These are phyloP conservation scores for Glycine tomentella DNA, from an alignment of 306 rosid genomes.

Conservation along the genomic window DNA sequence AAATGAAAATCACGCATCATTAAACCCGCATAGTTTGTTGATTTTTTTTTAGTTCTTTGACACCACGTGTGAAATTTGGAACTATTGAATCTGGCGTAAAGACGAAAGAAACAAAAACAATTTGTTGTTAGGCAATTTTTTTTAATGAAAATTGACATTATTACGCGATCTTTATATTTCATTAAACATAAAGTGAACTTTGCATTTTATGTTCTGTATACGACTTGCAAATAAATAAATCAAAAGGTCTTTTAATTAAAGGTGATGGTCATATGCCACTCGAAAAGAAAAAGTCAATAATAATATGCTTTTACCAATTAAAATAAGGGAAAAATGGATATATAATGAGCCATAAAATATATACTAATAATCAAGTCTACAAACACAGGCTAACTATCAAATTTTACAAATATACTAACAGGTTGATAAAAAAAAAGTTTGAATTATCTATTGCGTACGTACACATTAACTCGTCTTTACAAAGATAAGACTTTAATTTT, in stretches of 20 bases:
- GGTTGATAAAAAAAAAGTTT: background rate
- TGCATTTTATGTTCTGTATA: background rate
- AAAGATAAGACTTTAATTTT: background rate
- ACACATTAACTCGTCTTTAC: constrained; percentile 1
- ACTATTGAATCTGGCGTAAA: background rate
- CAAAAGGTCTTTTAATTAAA: background rate
- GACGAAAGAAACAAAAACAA: background rate
- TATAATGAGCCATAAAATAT: constrained; percentile 8
- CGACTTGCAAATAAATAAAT: background rate
- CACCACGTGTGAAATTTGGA: background rate
- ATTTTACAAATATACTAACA: background rate
- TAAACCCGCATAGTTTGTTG: background rate
- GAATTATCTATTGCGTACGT: constrained; percentile 6
- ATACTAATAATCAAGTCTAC: background rate
- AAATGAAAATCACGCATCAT: background rate
- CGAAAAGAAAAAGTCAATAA: constrained; percentile 3
- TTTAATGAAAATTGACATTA: background rate
- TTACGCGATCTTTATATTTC: background rate
- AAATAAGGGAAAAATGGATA: background rate
- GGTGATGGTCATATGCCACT: background rate
- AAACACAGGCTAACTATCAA: background rate
- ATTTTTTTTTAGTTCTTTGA: background rate
- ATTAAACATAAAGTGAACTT: background rate
- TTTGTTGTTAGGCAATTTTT: background rate
- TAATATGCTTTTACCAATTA: background rate